phyloP scores from a whole-genome alignment of 1,284 basidiomycete species.

The Fomitopsis betulina region DNA sequence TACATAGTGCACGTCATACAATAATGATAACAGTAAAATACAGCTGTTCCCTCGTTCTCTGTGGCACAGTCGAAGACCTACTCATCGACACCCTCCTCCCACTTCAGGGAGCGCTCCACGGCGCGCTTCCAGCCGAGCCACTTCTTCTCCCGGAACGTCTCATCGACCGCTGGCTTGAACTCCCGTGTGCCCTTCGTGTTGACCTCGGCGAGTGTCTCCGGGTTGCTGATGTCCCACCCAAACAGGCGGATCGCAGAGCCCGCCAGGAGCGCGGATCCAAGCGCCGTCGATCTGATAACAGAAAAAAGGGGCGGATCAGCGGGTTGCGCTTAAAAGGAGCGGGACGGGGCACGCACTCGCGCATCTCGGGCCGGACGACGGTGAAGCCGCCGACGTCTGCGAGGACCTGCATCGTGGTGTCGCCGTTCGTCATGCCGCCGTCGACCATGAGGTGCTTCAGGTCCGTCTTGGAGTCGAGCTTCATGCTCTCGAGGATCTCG shows the following conservation, averaged over 20 bases:
- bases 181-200: slow-evolving; percentile 80
- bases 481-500: slow-evolving; percentile 93
- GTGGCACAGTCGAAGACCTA: neutral
- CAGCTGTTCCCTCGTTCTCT: neutral
- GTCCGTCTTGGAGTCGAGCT: slow-evolving; percentile 72
- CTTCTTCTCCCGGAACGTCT: slow-evolving; percentile 52
- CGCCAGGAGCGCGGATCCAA: slow-evolving; percentile 96
- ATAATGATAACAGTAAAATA: neutral
- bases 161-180: slow-evolving; percentile 62
- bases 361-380: slow-evolving; percentile 92
- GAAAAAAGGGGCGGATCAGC: slow-evolving; percentile 6
- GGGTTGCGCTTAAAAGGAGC: neutral
- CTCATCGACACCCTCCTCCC: slow-evolving; percentile 63
- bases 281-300: slow-evolving; percentile 77
- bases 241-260: slow-evolving; percentile 86
- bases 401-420: slow-evolving; percentile 87
- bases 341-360: slow-evolving; percentile 64
- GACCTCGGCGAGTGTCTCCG: slow-evolving; percentile 84
- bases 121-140: slow-evolving; percentile 84
- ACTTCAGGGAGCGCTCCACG: slow-evolving; percentile 74
- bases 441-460: slow-evolving; percentile 89
- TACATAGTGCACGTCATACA: neutral
- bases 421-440: slow-evolving; percentile 91
- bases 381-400: slow-evolving; percentile 92
- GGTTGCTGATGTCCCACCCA: slow-evolving; percentile 90